Conservation (phyloP, 306 rosid genomes). For the Luffa aegyptiaca region DNA sequence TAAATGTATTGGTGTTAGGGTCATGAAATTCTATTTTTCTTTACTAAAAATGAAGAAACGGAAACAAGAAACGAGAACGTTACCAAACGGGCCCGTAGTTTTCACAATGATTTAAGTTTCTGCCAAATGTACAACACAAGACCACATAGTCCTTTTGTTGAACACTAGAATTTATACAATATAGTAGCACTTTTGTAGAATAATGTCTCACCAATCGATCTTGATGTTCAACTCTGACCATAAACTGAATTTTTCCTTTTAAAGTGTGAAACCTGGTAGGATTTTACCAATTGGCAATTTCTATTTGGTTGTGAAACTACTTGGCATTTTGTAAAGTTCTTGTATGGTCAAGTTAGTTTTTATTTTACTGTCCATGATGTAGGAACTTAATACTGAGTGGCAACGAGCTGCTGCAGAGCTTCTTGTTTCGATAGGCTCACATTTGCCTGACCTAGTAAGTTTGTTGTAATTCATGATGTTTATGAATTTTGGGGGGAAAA, state of each 20-base stretch:
- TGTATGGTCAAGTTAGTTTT: neutral
- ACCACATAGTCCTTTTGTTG: neutral
- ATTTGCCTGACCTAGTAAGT: constrained; percentile 91
- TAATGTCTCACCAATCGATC: neutral
- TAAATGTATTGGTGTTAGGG: too few species aligned
- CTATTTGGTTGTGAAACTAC: neutral
- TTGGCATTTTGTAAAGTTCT: neutral
- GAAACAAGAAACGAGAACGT: too few species aligned
- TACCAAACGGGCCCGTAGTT: too few species aligned
- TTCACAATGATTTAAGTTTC: neutral
- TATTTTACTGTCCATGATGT: constrained; percentile 20
- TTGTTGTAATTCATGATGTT: neutral
- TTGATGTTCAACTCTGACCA: neutral
- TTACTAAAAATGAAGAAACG: too few species aligned
- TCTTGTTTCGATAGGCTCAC: constrained; percentile 85
- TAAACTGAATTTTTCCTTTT: neutral
- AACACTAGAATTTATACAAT: neutral
- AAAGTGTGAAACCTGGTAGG: neutral
- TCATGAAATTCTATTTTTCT: too few species aligned
- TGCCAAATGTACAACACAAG: neutral
- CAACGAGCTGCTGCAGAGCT: constrained; percentile 84
- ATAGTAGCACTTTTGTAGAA: neutral
- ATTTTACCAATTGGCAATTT: constrained; percentile 8
- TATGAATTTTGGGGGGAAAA: neutral
- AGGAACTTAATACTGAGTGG: constrained; percentile 88